Base-by-base conservation (phyloP, 1,284 basidiomycete species). In the Heimioporus retisporus region DNA sequence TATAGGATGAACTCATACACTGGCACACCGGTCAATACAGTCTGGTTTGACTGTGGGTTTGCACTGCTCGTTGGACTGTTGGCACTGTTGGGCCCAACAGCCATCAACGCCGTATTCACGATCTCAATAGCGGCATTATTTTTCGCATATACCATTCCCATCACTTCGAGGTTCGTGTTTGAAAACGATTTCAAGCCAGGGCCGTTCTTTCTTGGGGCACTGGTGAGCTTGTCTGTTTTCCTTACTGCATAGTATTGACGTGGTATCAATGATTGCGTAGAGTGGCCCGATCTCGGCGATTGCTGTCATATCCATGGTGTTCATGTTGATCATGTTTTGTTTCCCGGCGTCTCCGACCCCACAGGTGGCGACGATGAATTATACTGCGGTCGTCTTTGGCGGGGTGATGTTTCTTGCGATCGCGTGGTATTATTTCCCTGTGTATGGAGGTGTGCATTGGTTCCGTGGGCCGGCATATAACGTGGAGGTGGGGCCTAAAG, bases 191-290 rank as follows among this genome's bases (percentile, higher is more conserved):
- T 76, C 59, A 71, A 76, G 56, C 72, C 69, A 59, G 66, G 79
- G 55, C 65, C 79, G 71, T 70, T 85, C 75, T 73, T 73, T 71
- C 61, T 85, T 70, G 78, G 78, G 14, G 21, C 55, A 59, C 67
- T 72, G 58, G 78, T 79, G 43, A 58, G 71, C n/a, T 21, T 4
- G 10, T 40, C 35, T 13, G 4, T 18, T 64, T 13, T 35, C 42
- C 8, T 14, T n/a, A 19, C 19, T 21, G n/a, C 23, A 53, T 53
- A 15, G 11, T 3, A 40, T 28, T 54, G 28, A 54, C 53, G 19
- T 28, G 16, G 18, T 31, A 80, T 18, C 6, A 40, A 40, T 40
- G 35, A 11, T 40, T 10, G 11, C 35, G 35, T n/a, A 48, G 77
- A 70, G 77, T 54, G 56, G 57, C 15, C 73, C 78, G 7, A 67